Conservation (phyloP, 192 early-diverging fungal genomes). For the Pilaira anomala region DNA sequence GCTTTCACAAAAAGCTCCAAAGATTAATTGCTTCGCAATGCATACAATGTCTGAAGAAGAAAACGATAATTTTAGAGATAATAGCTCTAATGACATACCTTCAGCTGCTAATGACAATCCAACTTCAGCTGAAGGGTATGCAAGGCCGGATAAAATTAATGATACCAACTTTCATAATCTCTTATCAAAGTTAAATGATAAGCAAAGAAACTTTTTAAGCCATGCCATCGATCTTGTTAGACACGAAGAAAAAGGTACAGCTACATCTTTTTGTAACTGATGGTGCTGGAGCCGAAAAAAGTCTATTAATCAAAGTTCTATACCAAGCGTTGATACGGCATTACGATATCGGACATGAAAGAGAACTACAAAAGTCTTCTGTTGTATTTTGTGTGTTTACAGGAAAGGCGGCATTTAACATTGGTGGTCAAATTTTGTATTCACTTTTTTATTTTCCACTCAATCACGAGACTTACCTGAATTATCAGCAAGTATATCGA, state of each 20-base stretch:
- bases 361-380: not conserved
- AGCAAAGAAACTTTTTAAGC: not conserved
- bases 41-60: not conserved
- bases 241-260: not conserved
- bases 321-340: not conserved
- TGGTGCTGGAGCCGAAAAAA: not conserved
- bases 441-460: not conserved
- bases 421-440: not conserved
- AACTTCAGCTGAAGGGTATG: not conserved
- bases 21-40: too few relatives aligned
- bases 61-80: not conserved
- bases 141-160: not conserved
- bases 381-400: not conserved
- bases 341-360: not conserved
- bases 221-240: not conserved
- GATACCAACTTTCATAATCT: not conserved
- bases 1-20: too few relatives aligned
- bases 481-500: not conserved
- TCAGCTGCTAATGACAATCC: not conserved
- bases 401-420: constrained; percentile 5
- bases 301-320: not conserved
- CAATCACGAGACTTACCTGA: not conserved
- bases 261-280: not conserved
- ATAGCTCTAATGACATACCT: not conserved
- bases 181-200: not conserved